Evolutionary conservation across 306 rosid species (phyloP).

Genomic region (Potentilla sterilis): DNA sequence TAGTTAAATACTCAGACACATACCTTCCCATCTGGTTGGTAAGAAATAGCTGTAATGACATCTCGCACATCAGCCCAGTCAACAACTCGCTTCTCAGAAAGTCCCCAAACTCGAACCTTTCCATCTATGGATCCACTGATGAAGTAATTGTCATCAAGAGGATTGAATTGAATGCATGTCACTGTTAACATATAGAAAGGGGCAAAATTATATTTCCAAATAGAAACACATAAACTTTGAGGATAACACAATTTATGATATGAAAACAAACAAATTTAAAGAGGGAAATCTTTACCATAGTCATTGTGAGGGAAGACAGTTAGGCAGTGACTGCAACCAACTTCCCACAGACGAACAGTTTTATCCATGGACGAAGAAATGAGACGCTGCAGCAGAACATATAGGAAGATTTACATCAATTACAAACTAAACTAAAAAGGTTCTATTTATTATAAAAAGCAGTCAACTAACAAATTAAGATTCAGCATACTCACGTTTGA

Average conservation of each 20-base stretch:
- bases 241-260: neutral
- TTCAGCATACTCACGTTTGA: conserved; percentile 65
- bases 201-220: conserved; percentile 5
- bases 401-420: conserved; percentile 20
- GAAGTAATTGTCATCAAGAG: conserved; percentile 67
- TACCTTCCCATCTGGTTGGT: conserved; percentile 79
- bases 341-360: conserved; percentile 82
- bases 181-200: conserved; percentile 45
- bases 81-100: conserved; percentile 66
- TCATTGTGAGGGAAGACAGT: conserved; percentile 66
- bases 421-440: neutral
- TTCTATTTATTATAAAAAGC: neutral
- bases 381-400: conserved; percentile 56
- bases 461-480: neutral
- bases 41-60: conserved; percentile 75
- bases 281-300: conserved; percentile 47
- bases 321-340: conserved; percentile 53
- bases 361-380: conserved; percentile 91
- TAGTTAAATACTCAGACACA: conserved; percentile 23
- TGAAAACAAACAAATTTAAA: neutral
- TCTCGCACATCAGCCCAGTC: conserved; percentile 83
- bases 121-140: conserved; percentile 91
- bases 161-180: conserved; percentile 90
- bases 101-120: conserved; percentile 84
- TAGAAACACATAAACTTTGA: neutral